Base-by-base conservation (phyloP, 805 yeast genomes). In the Brettanomyces sp. region DNA sequence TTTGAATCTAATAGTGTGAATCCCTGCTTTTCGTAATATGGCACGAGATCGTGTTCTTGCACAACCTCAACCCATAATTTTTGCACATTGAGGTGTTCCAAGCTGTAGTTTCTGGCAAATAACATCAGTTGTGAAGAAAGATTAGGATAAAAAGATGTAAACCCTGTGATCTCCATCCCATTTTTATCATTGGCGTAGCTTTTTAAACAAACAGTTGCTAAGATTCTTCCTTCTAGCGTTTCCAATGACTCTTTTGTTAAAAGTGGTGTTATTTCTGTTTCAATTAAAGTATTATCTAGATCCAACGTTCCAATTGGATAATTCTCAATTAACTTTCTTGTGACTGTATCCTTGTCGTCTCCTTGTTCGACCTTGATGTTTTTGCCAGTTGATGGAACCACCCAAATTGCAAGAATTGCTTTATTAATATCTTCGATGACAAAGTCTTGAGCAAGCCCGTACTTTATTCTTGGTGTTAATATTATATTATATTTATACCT, bases 121-220 rank as follows among this genome's bases (percentile, higher is more conserved):
- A 45, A 41, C 42, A 58, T 41, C 51, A 61, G 49, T 11, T 64
- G 45, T 4, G 46, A 45, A 1, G 70, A 56, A 11, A 65, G 44
- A n/a, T 59, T 56, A 21, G 73, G 71, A 52, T 68, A 63, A 47
- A 73, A 76, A 0, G 84, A 75, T 0, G 80, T 71, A 48, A 74
- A 72, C 5, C 73, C 74, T 0, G 84, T 77, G 9, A 79, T 45
- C 51, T 75, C 81, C n/a, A 56, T 56, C 12, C 50, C 53, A 12
- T 18, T n/a, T 9, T 33, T 4, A 8, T 37, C 36, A 5, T 35
- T 36, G 1, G 49, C 45, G 22, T 40, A 48, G 12, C 64, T 63
- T 46, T 65, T 70, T 24, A 64, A 46, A 3, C 67, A 72, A 3
- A 62, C 51, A 2, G 72, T 62, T 1, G 72, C 73, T 7, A 65